Base-by-base conservation (phyloP, 768 basidiomycete genomes). In the Piloderma croceum region DNA sequence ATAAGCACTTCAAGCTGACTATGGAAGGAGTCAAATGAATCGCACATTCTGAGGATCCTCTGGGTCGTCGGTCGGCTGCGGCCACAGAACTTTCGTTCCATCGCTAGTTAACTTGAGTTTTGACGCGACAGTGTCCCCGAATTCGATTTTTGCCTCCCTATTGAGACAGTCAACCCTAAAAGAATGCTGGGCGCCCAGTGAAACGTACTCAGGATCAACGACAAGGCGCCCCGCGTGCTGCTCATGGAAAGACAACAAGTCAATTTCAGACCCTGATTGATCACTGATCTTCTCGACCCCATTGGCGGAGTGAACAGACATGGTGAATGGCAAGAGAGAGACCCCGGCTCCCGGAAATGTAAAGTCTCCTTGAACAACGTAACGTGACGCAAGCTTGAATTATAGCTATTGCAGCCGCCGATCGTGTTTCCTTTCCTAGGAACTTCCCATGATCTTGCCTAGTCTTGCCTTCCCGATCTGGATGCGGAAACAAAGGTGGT, bases 71-170 rank as follows among this genome's bases (percentile, higher is more conserved):
- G 73, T 70, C 2, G 82, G 81, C 49, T 83, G 82, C 15, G 82
- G 82, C 78, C 81, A 83, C 1, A 85, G 68, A 9, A 83, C 71
- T 35, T 69, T 77, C 12, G 63, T 71, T 0, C 81, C 79, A 41
- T 80, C 76, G 12, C 49, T 44, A 3, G 74, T 69, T 6, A 80
- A 62, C 64, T 83, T 83, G 38, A 83, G 63, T 36, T 53, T 65
- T 4, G 70, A 60, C 0, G 80, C 79, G 25, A 79, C 54, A 4
- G 61, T 61, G 18, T 74, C 73, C 9, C 81, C 81, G 36, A 81
- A 73, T 57, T 81, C 81, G 41, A 73, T 60, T 49, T 63, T 67
- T 1, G 82, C 82, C 59, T 85, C 81, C 31, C 77, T 80, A 45
- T 11, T 7, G 23, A 7, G 34, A 11, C 24, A 9, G 15, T 29